These are phyloP conservation scores for Russula sp. DNA, from an alignment of 768 basidiomycete species.

Conservation along the genomic window DNA sequence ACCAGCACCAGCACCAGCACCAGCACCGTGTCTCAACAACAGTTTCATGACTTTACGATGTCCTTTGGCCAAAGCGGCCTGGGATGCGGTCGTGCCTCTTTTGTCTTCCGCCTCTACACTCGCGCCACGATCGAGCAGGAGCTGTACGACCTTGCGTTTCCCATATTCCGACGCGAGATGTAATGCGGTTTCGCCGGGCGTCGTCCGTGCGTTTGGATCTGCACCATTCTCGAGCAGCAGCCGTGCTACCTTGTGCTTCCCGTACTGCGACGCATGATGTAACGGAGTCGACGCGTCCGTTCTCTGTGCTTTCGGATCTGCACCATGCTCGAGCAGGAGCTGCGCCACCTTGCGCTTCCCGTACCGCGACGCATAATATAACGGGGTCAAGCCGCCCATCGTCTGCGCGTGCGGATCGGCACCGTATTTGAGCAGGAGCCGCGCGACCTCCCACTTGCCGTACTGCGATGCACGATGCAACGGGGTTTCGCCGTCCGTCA, in stretches of 20 bases:
- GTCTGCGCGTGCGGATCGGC: background rate
- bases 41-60: too few relatives aligned
- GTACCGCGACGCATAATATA: background rate
- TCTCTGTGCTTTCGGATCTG: background rate
- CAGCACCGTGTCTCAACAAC: too few relatives aligned
- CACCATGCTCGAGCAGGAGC: background rate
- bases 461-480: rapidly evolving
- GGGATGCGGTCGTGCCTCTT: too few relatives aligned
- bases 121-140: background rate
- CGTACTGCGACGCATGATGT: background rate
- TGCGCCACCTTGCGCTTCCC: background rate
- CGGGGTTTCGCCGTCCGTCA: background rate
- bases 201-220: background rate
- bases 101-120: background rate
- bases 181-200: background rate
- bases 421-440: background rate
- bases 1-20: too few relatives aligned
- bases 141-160: background rate
- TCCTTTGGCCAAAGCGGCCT: too few relatives aligned
- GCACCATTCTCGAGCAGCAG: background rate
- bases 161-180: background rate
- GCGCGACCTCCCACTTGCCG: background rate
- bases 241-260: too few relatives aligned
- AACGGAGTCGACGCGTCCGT: background rate
- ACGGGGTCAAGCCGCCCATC: background rate